Base-by-base conservation (phyloP, 192 early-diverging fungal genomes). In the Coemansia sp. region DNA sequence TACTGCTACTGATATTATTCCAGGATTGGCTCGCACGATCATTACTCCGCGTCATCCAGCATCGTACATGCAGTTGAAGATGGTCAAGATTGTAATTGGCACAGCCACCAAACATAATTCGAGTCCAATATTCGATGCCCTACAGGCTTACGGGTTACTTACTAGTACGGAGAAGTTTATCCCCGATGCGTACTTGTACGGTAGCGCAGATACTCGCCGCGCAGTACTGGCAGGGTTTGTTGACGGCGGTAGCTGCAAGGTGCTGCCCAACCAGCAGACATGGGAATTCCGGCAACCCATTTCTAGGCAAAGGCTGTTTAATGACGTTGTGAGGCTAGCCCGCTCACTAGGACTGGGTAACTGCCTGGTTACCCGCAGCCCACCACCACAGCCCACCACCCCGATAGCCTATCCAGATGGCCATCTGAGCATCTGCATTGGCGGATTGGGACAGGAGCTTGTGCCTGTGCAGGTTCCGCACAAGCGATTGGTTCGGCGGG, bases 341-440 rank as follows among this genome's bases (percentile, higher is more conserved):
- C 63, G 63, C 55, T 65, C 63, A 16, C 34, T 65, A 21, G 63
- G 54, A 9, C 51, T 65, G 54, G 63, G 63, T 21, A 65, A 65
- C 63, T 54, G 41, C 25, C 9, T 65, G 14, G 63, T 49, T 23
- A 12, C 54, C 3, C 47, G n/a, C 53, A 7, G 10, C 31, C 19
- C 60, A 7, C 49, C n/a, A 51, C 7, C 14, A 31, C 25, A 18
- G 52, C 49, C 50, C 21, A 30, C n/a, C 30, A 54, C 30, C 51
- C 27, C 54, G 10, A 24, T 14, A 34, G 21, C 38, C 26, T 26
- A 7, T 2, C 21, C 53, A 16, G 31, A n/a, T n/a, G 54, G 32
- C 9, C 24, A 57, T 8, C 63, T 56, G 14, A 54, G 14, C 30
- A 65, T 65, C 54, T 25, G 44, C 51, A 5, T 65, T n/a, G 22